Conservation (phyloP, 345 rosid species). For the Hibiscus mutabilis region DNA sequence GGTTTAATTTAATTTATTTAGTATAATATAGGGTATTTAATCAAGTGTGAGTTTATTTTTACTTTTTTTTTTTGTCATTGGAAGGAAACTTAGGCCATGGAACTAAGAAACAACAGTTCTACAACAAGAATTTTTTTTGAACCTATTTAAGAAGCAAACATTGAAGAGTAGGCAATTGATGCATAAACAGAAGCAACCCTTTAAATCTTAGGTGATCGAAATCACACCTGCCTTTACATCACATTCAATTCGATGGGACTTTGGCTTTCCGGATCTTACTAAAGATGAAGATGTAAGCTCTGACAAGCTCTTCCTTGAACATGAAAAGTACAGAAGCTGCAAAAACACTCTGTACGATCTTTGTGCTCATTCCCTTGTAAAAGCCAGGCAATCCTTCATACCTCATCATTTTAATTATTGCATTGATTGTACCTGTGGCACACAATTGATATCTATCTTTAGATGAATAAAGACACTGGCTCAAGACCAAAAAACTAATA, state of each 20-base stretch:
- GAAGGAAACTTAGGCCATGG: too few relatives aligned
- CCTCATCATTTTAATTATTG: conserved; percentile 54
- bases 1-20: too few relatives aligned
- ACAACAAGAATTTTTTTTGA: too few relatives aligned
- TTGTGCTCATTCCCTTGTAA: conserved; percentile 75
- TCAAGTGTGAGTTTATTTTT: too few relatives aligned
- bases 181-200: too few relatives aligned
- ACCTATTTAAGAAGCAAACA: not conserved
- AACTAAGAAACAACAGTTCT: too few relatives aligned
- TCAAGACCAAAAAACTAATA: not conserved
- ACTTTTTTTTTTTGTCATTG: too few relatives aligned
- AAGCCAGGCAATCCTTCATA: conserved; percentile 53
- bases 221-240: not conserved
- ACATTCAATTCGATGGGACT: conserved; percentile 15
- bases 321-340: conserved; percentile 74
- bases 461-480: not conserved
- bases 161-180: too few relatives aligned
- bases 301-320: conserved; percentile 66
- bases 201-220: too few relatives aligned
- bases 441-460: not conserved
- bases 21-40: too few relatives aligned
- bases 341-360: conserved; percentile 69
- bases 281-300: conserved; percentile 37
- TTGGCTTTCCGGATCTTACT: conserved; percentile 27
- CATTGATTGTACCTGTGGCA: conserved; percentile 51